Conservation (phyloP, 768 basidiomycete genomes). For the Boletus eberwhitei region DNA sequence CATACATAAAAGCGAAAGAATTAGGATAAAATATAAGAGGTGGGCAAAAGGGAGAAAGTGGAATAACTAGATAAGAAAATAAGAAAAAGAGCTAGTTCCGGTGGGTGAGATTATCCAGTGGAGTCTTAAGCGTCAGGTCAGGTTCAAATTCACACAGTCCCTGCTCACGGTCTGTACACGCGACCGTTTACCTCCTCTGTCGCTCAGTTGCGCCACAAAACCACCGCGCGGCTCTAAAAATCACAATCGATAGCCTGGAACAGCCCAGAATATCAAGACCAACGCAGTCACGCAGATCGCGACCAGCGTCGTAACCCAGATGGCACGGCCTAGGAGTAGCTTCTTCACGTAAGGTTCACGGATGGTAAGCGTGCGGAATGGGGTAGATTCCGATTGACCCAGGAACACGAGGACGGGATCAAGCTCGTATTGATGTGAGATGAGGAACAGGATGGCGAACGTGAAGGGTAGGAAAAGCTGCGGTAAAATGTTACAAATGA, state of each 20-base stretch:
- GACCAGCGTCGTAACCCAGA: conserved; percentile 86
- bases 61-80: conserved; percentile 31
- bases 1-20: conserved; percentile 21
- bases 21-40: conserved; percentile 26
- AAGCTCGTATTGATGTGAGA: conserved; percentile 96
- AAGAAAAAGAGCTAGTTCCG: conserved; percentile 25
- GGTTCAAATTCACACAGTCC: conserved; percentile 17
- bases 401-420: conserved; percentile 95
- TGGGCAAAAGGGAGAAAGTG: conserved; percentile 17
- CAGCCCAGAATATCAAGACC: conserved; percentile 92
- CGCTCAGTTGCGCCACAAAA: conserved; percentile 4
- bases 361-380: conserved; percentile 90
- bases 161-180: conserved; percentile 8
- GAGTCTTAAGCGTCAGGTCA: conserved; percentile 15
- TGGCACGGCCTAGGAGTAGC: conserved; percentile 81
- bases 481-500: conserved; percentile 1
- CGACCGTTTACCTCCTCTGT: conserved; percentile 5
- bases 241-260: conserved; percentile 88
- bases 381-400: conserved; percentile 92
- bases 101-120: conserved; percentile 20
- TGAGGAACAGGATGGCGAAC: conserved; percentile 83
- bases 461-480: conserved; percentile 95
- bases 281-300: conserved; percentile 72
- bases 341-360: conserved; percentile 94
- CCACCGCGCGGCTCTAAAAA: neutral